Evolutionary conservation across 78 protist genomes (phyloP), one percentile per base, ranked within the genome.

Genomic region (Isochrysis galbana): DNA sequence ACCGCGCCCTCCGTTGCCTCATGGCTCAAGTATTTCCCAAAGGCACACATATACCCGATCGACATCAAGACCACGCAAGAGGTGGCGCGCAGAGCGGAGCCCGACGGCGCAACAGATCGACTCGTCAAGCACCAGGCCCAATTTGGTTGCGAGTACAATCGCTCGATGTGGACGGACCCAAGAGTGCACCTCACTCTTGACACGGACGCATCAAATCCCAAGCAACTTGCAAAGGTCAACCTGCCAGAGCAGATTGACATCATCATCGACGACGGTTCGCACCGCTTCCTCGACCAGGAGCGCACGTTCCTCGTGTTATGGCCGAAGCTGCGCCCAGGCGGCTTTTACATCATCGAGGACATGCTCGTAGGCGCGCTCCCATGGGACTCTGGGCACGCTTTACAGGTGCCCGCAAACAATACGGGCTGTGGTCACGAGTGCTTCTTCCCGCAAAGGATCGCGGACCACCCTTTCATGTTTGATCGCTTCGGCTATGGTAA

Each of bases 211-310:
- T 77, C 84, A 17, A 29, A 39, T 23, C 84, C 84, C 29, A 29
- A 36, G 45, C 84, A 77, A 46, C 84, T 77, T 23, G 1, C 19
- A 19, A 23, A 32, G 32, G 84, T 77, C 17, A 23, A 3, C 47
- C 46, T 77, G 22, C 84, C 84, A 17, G 46, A 2, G 46, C 21
- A 4, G 84, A 17, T 77, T 29, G 84, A 77, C 46, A 77, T 77
- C 84, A 39, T 77, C 25, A 1, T 77, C 84, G 84, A 77, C 84
- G 84, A 77, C 84, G 84, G 84, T 46, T 77, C 84, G 84, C 84
- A 77, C 84, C 14, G 2, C 34, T 77, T 39, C 84, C 46, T 36
- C 84, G 84, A 77, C n/a, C 84, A 77, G 46, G 47, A 77, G 47
- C 5, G 14, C 47, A 77, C 84, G 19, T 46, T 77, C 34, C 47